Conservation (phyloP, 148 eudicot genomes). For the Amaranthus cruentus region DNA sequence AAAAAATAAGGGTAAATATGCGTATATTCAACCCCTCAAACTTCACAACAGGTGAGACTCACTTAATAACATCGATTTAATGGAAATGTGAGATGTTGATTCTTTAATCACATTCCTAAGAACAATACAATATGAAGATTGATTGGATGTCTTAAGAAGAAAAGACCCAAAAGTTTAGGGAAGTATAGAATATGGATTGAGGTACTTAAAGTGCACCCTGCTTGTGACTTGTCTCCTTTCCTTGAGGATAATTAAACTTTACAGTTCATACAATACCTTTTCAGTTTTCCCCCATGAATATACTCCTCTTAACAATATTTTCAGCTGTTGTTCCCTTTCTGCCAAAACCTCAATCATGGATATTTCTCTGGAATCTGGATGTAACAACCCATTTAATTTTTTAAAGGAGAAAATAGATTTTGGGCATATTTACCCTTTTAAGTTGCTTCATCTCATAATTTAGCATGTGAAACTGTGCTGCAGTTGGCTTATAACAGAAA, state of each 20-base stretch:
- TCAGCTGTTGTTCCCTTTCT: background rate
- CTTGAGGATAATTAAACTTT: conserved; percentile 10
- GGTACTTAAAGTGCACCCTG: conserved; percentile 14
- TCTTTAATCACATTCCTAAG: too few relatives aligned
- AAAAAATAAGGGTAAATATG: too few relatives aligned
- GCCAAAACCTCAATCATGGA: conserved; percentile 15
- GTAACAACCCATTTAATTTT: background rate
- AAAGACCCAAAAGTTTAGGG: background rate
- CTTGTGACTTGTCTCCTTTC: conserved; percentile 21
- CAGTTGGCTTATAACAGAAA: background rate
- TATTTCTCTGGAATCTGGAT: background rate
- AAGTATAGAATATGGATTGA: conserved; percentile 1
- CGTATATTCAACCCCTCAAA: too few relatives aligned
- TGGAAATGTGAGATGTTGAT: too few relatives aligned
- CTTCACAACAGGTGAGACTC: too few relatives aligned
- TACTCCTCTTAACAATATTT: background rate
- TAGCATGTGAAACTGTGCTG: background rate
- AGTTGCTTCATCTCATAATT: background rate
- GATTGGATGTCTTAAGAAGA: background rate
- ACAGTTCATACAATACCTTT: conserved; percentile 10
- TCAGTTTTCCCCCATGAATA: background rate
- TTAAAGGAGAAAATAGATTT: background rate
- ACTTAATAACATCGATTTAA: too few relatives aligned
- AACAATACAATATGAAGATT: too few relatives aligned
- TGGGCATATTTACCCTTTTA: background rate